Base-by-base conservation (phyloP, 805 yeast species). In the Helenozyma baotianmanensis region DNA sequence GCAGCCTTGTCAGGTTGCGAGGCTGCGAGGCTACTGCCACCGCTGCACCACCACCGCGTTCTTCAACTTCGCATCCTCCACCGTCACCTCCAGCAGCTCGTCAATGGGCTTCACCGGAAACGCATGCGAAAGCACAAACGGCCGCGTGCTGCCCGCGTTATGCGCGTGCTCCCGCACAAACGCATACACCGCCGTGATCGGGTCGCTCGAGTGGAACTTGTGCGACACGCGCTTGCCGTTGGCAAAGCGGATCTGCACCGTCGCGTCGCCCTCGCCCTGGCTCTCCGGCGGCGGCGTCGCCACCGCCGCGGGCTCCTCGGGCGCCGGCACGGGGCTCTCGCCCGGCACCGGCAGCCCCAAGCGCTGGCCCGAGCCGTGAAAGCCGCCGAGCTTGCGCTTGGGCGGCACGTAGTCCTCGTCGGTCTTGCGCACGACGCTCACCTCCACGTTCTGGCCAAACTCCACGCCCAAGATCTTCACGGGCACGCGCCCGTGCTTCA, bases 361-460 rank as follows among this genome's bases (percentile, higher is more conserved):
- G 49, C 97, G 71, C 33, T 80, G 81, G 13, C 98, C 97, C 2
- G 60, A 51, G 3, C 97, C 97, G 11, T 54, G 62, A 53, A 82
- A 86, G 0, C 95, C 95, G 8, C 78, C 82, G 10, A 69, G 58
- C 32, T 56, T 58, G 38, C 63, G 58, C 61, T 76, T 78, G 22
- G 90, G 87, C n/a, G 86, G 77, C 26, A 54, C 65, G 60, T 74
- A 92, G 25, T 82, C 84, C 56, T 90, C 95, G 33, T 87, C 94
- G 33, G 83, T 63, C 46, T 82, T 82, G 51, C 81, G 80, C 37
- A 73, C 72, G n/a, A 92, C 92, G 25, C 79, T 76, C 13, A 90
- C 96, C 52, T 89, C 95, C 16, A 92, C 97, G 40, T 84, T 92
- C 64, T 90, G 97, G 29, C 95, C 95, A 53, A 79, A 78, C 48